Evolutionary conservation across 495 filamentous ascomycete genomes (phyloP).

Genomic region (Collariella sp.): DNA sequence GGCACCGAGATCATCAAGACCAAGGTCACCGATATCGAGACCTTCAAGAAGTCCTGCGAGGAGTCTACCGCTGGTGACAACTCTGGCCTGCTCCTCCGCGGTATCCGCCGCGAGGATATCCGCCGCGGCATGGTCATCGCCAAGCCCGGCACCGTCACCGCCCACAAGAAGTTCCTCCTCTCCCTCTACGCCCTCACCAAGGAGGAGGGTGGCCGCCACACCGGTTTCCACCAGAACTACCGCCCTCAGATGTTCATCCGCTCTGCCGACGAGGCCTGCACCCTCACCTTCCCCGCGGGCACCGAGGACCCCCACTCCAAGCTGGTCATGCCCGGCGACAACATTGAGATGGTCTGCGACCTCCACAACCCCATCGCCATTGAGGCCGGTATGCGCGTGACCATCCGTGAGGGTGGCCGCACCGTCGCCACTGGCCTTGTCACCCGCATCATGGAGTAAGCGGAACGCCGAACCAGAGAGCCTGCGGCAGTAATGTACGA

Average conservation of each 20-base stretch:
- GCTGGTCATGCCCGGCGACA: constrained; percentile 95
- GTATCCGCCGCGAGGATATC: constrained; percentile 89
- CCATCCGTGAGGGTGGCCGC: constrained; percentile 89
- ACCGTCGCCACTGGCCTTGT: constrained; percentile 90
- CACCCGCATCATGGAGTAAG: constrained; percentile 70
- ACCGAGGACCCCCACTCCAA: constrained; percentile 52
- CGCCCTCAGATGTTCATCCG: constrained; percentile 91
- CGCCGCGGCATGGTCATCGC: constrained; percentile 87
- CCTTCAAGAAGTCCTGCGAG: constrained; percentile 97
- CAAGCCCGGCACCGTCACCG: constrained; percentile 65
- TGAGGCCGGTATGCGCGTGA: constrained; percentile 86
- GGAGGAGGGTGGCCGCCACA: constrained; percentile 95
- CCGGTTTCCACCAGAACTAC: constrained; percentile 88
- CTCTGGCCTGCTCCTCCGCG: constrained; percentile 93
- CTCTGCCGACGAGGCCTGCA: constrained; percentile 82
- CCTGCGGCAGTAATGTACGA: constrained; percentile 5
- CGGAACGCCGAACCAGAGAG: neutral
- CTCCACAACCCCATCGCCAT: constrained; percentile 74
- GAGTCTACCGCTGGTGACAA: constrained; percentile 93
- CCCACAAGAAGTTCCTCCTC: constrained; percentile 81
- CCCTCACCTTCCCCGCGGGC: constrained; percentile 75
- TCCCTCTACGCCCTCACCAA: constrained; percentile 96
- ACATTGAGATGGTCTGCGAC: constrained; percentile 86
- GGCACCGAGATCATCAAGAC: constrained; percentile 73
- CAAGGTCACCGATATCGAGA: constrained; percentile 98